These are phyloP conservation scores for Penicillium sp. DNA, from an alignment of 2,329 filamentous ascomycete species.

Conservation along the genomic window DNA sequence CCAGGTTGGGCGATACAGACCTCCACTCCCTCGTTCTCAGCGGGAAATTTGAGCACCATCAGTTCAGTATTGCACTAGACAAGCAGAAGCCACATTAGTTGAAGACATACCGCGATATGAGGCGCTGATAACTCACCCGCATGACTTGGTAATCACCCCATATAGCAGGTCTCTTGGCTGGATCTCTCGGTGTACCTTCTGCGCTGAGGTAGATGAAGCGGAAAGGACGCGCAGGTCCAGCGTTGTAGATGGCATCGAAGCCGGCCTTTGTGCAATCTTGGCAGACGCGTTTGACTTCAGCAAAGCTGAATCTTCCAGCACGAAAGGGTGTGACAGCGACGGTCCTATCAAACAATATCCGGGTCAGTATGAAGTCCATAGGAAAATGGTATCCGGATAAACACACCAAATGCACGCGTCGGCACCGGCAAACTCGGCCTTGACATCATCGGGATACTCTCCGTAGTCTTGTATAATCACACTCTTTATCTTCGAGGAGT, in stretches of 20 bases:
- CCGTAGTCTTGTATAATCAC: slow-evolving; percentile 36
- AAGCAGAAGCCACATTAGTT: background rate
- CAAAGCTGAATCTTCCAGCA: slow-evolving; percentile 33
- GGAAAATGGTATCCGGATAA: background rate
- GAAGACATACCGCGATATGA: background rate
- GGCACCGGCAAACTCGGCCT: slow-evolving; percentile 31
- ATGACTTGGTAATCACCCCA: slow-evolving; percentile 13
- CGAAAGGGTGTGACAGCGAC: slow-evolving; percentile 29
- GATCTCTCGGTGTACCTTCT: slow-evolving; percentile 47
- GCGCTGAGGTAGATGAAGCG: slow-evolving; percentile 57
- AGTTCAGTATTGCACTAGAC: slow-evolving; percentile 11
- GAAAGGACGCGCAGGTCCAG: slow-evolving; percentile 36
- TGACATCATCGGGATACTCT: slow-evolving; percentile 34
- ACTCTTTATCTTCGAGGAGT: slow-evolving; percentile 31
- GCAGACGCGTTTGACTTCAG: slow-evolving; percentile 46
- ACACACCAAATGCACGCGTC: slow-evolving; percentile 43
- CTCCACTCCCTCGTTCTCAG: background rate
- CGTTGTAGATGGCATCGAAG: slow-evolving; percentile 39
- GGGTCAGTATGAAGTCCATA: background rate
- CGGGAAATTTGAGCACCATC: slow-evolving; percentile 10
- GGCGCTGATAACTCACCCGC: slow-evolving; percentile 1
- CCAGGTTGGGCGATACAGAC: slow-evolving; percentile 13
- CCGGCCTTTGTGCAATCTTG: slow-evolving; percentile 40
- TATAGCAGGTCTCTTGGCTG: slow-evolving; percentile 39
- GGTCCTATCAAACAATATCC: slow-evolving; percentile 1